Conservation (phyloP, 2,329 filamentous ascomycete species). For the Aspergillus quadricinctus region DNA sequence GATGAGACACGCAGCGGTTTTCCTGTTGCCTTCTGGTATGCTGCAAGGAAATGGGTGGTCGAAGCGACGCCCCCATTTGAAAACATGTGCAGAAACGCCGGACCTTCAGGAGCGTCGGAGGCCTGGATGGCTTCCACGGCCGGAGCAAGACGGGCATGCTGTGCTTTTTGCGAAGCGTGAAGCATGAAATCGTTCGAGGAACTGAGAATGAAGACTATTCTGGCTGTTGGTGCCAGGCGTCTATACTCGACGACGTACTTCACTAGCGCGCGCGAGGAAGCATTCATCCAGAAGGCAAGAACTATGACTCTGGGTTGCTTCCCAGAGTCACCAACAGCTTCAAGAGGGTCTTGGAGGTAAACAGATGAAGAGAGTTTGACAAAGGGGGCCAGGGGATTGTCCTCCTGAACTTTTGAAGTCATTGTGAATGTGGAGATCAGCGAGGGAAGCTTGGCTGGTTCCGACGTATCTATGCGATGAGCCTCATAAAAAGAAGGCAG, state of each 20-base stretch:
- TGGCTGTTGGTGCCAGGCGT: conserved; percentile 39
- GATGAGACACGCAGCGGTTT: conserved; percentile 36
- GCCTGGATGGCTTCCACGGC: conserved; percentile 32
- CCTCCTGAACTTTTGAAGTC: neutral
- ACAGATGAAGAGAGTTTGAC: conserved; percentile 34
- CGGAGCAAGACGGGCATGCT: conserved; percentile 28
- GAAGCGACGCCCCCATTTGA: conserved; percentile 48
- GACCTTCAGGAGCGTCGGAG: conserved; percentile 19
- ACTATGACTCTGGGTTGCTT: conserved; percentile 34
- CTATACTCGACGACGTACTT: conserved; percentile 48
- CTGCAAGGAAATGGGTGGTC: conserved; percentile 33
- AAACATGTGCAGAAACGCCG: conserved; percentile 45
- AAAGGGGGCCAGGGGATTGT: conserved; percentile 26
- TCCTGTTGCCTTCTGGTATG: conserved; percentile 33
- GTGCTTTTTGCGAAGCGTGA: conserved; percentile 18
- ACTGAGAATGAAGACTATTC: conserved; percentile 40
- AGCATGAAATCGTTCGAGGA: conserved; percentile 32
- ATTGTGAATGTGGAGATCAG: conserved; percentile 1
- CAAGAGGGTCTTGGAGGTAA: conserved; percentile 34
- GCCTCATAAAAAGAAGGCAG: neutral
- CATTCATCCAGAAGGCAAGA: conserved; percentile 49
- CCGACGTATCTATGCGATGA: neutral
- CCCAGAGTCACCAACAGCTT: conserved; percentile 5
- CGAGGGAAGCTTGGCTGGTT: neutral
- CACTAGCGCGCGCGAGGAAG: conserved; percentile 38